Base-by-base conservation (phyloP, 805 yeast species). In the Candida morakotiae region DNA sequence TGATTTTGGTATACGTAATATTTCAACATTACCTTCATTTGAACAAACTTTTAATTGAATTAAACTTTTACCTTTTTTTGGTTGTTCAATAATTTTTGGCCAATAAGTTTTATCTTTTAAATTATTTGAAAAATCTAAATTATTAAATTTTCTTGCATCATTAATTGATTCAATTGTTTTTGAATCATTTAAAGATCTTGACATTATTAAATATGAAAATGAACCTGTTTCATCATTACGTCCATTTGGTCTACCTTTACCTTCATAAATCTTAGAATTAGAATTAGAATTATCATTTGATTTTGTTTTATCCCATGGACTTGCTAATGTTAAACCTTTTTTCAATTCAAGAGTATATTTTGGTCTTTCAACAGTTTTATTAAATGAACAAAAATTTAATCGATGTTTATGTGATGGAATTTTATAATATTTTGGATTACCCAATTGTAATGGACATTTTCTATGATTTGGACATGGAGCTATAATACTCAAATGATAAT, bases 391-490 rank as follows among this genome's bases (percentile, higher is more conserved):
- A 69, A 88, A 87, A 38, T 74, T 75, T 35, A 84, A 64, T 40
- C 78, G 71, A 46, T 67, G 72, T 44, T 72, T 73, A 29, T 86
- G 87, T 17, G 73, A 58, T 26, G 75, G 69, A 30, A 68, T 71
- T 27, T 67, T 66, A 53, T 81, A 85, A 50, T 72, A 77, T 24
- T 75, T 75, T 2, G 94, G 86, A 34, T 83, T 83, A 10, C 83
- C 81, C 22, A 79, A 69, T 57, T 89, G 97, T 38, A 91, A 62
- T 0, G 98, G 97, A 52, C 97, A 89, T 46, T 68, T 73, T 9
- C 81, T 76, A 50, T 87, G 96, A 55, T 93, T 97, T 1, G 91
- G 61, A 53, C 97, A 93, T 3, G 98, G 98, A 0, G 96, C 96
- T 14, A 91, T 53, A 7, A 91, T 70, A 28, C 74, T 73, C 35